phyloP scores from a whole-genome alignment of 108 stramenopile genomes.

The Skeletonema costatum region DNA sequence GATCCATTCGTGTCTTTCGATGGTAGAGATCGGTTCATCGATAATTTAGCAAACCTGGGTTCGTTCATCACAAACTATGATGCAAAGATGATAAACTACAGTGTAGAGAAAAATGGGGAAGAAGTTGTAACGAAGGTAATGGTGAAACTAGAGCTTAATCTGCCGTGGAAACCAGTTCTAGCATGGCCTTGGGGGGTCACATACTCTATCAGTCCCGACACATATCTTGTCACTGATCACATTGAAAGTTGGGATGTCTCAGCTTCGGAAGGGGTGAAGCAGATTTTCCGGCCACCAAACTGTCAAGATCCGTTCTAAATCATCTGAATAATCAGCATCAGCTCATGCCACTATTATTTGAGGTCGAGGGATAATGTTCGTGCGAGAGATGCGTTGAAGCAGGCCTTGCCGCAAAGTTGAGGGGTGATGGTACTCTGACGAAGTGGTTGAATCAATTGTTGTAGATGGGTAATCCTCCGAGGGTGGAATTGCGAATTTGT shows the following conservation, averaged over 20 bases:
- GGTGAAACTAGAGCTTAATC: slow-evolving; percentile 86
- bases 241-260: slow-evolving; percentile 84
- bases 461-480: too few species aligned
- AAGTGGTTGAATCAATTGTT: too few species aligned
- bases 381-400: slow-evolving; percentile 94
- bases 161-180: slow-evolving; percentile 92
- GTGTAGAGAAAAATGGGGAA: slow-evolving; percentile 34
- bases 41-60: slow-evolving; percentile 87
- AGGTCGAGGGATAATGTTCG: slow-evolving; percentile 92
- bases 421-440: too few species aligned
- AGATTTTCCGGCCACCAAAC: slow-evolving; percentile 84
- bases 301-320: slow-evolving; percentile 28
- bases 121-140: slow-evolving; percentile 57
- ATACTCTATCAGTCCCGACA: slow-evolving; percentile 72
- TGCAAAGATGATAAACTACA: slow-evolving; percentile 65
- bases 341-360: slow-evolving; percentile 74
- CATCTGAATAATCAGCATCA: not conserved
- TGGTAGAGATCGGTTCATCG: slow-evolving; percentile 87
- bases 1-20: slow-evolving; percentile 91
- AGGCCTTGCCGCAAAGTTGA: slow-evolving; percentile 77
- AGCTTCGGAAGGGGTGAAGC: slow-evolving; percentile 79
- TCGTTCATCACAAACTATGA: slow-evolving; percentile 84
- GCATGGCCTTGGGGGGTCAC: slow-evolving; percentile 90
- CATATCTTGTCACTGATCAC: slow-evolving; percentile 71
- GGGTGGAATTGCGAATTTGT: too few species aligned